These are phyloP conservation scores for Chaetomium olivaceum DNA, from an alignment of 2,329 filamentous ascomycete species.

Conservation along the genomic window DNA sequence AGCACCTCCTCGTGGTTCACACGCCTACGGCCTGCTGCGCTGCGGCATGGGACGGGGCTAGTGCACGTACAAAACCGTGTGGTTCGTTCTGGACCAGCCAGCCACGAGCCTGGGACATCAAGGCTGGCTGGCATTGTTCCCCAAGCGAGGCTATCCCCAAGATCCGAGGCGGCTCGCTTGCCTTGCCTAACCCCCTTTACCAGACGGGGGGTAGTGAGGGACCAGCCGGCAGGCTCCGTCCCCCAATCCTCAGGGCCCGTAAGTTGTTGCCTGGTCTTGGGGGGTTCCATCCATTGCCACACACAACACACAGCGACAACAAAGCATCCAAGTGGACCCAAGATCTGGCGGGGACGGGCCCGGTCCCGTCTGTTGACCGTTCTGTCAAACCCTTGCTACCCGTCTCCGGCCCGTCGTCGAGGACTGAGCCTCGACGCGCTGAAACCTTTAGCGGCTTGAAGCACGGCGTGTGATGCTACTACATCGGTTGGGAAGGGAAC, in stretches of 20 bases:
- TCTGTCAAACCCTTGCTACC: background rate
- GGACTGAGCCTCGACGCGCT: constrained; percentile 13
- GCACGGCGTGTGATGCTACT: background rate
- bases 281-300: background rate
- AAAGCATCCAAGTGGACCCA: background rate
- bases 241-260: background rate
- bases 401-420: background rate
- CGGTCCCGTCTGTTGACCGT: background rate
- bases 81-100: background rate
- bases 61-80: too few species aligned
- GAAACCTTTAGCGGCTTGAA: background rate
- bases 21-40: constrained; percentile 1
- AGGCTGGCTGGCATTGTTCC: background rate
- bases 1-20: background rate
- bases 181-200: background rate
- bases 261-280: constrained; percentile 23
- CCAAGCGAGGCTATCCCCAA: background rate
- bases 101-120: background rate
- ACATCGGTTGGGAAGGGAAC: background rate
- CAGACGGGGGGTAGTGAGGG: background rate
- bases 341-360: constrained; percentile 6
- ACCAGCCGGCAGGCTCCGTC: background rate
- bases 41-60: background rate
- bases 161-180: background rate
- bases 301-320: background rate